Evolutionary conservation across 345 rosid genomes (phyloP).

Genomic region (Arabis hirsuta): DNA sequence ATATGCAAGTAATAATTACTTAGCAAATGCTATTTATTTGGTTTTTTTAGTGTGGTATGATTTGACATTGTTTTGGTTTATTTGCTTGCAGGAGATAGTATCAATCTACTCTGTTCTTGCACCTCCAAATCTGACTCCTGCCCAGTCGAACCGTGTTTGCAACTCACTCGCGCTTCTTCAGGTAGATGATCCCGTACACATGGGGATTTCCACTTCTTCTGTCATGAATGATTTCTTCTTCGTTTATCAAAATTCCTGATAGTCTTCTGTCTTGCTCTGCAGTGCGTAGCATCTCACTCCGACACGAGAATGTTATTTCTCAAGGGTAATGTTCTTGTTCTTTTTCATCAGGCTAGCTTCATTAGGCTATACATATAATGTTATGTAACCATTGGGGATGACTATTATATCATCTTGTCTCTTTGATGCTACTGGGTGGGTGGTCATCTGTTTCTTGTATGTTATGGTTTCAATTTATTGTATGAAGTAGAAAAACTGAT

Average conservation of each 20-base stretch:
- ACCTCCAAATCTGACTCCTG: slow-evolving; percentile 85
- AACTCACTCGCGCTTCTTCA: slow-evolving; percentile 99
- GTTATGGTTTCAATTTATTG: not conserved
- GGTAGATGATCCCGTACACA: slow-evolving; percentile 47
- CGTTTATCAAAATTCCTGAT: slow-evolving; percentile 28
- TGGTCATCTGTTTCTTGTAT: not conserved
- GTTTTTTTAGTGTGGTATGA: not conserved
- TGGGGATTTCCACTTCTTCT: not conserved
- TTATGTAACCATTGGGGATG: not conserved
- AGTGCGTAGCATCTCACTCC: slow-evolving; percentile 99
- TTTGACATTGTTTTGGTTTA: not conserved
- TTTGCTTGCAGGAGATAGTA: slow-evolving; percentile 79
- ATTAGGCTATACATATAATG: slow-evolving; percentile 5
- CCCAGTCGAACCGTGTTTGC: slow-evolving; percentile 97
- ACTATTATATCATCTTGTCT: not conserved
- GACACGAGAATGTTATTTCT: slow-evolving; percentile 95
- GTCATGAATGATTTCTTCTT: not conserved
- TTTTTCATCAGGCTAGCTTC: slow-evolving; percentile 22
- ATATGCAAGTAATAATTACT: not conserved
- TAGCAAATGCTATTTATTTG: not conserved
- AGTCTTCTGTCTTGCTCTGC: slow-evolving; percentile 38
- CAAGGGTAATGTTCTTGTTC: slow-evolving; percentile 61
- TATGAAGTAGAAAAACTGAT: not conserved
- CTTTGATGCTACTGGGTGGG: not conserved
- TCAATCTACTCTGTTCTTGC: slow-evolving; percentile 95